Evolutionary conservation across 2,329 filamentous ascomycete genomes (phyloP).

Genomic region (Paecilomyces formosus): DNA sequence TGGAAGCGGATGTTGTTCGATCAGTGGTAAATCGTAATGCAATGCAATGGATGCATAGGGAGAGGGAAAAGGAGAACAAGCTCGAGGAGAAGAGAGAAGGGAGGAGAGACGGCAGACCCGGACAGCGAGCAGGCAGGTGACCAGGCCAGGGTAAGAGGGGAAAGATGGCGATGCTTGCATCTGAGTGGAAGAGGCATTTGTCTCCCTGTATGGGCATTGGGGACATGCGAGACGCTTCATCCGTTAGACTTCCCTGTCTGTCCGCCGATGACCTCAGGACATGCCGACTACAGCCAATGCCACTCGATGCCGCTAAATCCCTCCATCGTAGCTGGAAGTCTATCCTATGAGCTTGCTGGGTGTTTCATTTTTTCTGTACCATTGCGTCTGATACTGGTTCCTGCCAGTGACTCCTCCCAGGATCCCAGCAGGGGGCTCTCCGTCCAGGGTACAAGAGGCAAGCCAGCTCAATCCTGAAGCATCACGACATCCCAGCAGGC

Average conservation of each 20-base stretch:
- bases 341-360: background rate
- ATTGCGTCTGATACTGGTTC: background rate
- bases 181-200: slow-evolving; percentile 1
- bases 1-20: background rate
- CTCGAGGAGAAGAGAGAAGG: slow-evolving; percentile 2
- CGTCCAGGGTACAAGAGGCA: background rate
- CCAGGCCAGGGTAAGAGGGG: background rate
- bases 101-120: slow-evolving; percentile 1
- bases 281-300: background rate
- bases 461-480: background rate
- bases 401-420: background rate
- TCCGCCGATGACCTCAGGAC: slow-evolving; percentile 4
- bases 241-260: background rate
- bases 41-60: background rate
- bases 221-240: background rate
- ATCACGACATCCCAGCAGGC: background rate
- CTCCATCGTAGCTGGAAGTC: background rate
- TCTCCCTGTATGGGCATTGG: background rate
- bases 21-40: background rate
- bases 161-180: background rate
- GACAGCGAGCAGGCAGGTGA: background rate
- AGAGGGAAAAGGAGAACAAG: slow-evolving; percentile 4
- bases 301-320: background rate
- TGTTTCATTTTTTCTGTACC: too few species aligned
- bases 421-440: background rate